Evolutionary conservation across 768 basidiomycete genomes (phyloP).

Genomic region (Russula dissimulans): DNA sequence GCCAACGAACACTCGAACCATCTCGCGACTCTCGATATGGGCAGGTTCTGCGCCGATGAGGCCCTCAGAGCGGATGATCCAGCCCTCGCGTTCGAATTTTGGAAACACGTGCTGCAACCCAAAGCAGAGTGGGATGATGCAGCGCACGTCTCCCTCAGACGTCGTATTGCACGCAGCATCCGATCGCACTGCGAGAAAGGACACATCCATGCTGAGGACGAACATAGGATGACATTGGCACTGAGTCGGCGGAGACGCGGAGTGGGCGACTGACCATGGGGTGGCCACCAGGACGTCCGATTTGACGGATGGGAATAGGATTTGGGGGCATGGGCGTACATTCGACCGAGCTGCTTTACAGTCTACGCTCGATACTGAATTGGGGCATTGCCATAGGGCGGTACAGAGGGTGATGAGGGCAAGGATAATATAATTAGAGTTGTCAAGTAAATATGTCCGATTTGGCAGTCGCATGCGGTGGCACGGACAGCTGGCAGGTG

Average conservation of each 20-base stretch:
- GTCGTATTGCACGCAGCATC: constrained; percentile 32
- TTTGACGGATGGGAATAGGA: not conserved
- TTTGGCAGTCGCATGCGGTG: not conserved
- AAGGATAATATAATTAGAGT: constrained; percentile 10
- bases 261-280: not conserved
- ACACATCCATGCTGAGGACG: constrained; percentile 22
- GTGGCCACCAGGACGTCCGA: not conserved
- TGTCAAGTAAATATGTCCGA: constrained; percentile 1
- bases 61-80: constrained; percentile 44
- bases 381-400: not conserved
- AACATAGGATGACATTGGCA: constrained; percentile 27
- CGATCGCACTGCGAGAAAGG: constrained; percentile 24
- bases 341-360: not conserved
- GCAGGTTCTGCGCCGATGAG: constrained; percentile 40
- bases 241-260: constrained; percentile 22
- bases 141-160: constrained; percentile 37
- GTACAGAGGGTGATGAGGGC: not conserved
- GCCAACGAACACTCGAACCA: constrained; percentile 29
- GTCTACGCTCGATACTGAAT: not conserved
- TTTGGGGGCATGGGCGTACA: not conserved
- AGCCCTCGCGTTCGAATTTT: constrained; percentile 49
- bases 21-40: constrained; percentile 38
- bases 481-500: constrained; percentile 13
- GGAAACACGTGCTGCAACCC: constrained; percentile 39
- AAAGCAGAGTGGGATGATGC: constrained; percentile 41